A percentile compares a stretch with the other conserved stretches of the same genome.
phyloP scores from a whole-genome alignment of 305 asterid species.

The Euphrasia arctica region DNA sequence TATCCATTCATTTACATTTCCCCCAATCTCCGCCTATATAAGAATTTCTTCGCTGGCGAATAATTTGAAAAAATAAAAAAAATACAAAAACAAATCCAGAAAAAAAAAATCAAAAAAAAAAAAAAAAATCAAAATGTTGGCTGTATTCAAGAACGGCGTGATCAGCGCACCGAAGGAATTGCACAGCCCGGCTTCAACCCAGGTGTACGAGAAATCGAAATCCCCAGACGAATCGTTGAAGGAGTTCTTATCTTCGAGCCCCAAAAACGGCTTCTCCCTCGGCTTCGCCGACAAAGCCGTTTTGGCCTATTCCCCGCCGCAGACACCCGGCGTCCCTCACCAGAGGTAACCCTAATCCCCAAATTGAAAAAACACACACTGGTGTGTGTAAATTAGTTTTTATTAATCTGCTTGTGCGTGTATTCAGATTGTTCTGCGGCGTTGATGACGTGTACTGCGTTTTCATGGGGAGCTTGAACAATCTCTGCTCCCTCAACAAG shows the following conservation, averaged over 20 bases:
- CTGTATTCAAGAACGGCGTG: constrained; percentile 66
- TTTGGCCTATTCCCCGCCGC: constrained; percentile 56
- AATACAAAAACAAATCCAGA: neutral
- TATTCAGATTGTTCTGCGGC: constrained; percentile 49
- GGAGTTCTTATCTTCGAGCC: constrained; percentile 54
- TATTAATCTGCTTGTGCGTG: neutral
- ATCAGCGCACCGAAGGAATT: constrained; percentile 80
- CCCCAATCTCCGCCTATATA: constrained; percentile 2
- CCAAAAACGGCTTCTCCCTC: constrained; percentile 53
- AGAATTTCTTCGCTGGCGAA: neutral
- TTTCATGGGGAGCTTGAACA: constrained; percentile 69
- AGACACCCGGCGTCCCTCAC: constrained; percentile 23
- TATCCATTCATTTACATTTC: constrained; percentile 26
- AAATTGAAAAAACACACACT: too few species aligned
- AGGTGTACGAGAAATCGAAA: constrained; percentile 31
- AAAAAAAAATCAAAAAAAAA: too few species aligned
- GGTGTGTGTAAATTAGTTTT: too few species aligned
- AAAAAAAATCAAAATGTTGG: constrained; percentile 50
- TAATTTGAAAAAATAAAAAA: neutral
- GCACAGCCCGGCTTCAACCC: constrained; percentile 55
- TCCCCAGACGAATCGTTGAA: constrained; percentile 54
- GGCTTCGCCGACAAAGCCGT: constrained; percentile 57
- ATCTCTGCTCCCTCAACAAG: constrained; percentile 65
- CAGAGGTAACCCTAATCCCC: constrained; percentile 46
- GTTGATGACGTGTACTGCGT: constrained; percentile 76